Evolutionary conservation across 257 asterid species (phyloP).

Genomic region (Rauvolfia tetraphylla): DNA sequence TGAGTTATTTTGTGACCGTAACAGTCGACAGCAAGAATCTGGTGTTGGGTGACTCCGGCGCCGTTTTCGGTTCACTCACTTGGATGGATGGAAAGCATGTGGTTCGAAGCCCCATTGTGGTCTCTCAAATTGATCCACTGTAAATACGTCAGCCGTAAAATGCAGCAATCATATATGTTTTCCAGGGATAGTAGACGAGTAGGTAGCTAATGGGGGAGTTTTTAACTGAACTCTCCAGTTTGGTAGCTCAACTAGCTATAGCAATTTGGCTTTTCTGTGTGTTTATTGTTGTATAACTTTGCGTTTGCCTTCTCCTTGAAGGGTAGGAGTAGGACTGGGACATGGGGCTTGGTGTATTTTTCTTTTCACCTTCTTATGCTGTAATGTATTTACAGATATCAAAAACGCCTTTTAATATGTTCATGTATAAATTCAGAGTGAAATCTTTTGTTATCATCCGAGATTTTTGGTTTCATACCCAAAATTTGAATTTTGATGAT

Average conservation of each 20-base stretch:
- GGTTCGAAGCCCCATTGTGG: slow-evolving; percentile 86
- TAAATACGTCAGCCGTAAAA: slow-evolving; percentile 18
- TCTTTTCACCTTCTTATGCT: background rate
- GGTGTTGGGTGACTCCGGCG: slow-evolving; percentile 72
- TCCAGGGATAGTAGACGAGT: background rate
- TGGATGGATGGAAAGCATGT: slow-evolving; percentile 88
- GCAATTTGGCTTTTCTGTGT: background rate
- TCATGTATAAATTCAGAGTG: too few species aligned
- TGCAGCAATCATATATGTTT: background rate
- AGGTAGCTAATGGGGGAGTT: background rate
- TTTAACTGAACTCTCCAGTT: background rate
- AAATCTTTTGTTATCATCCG: too few species aligned
- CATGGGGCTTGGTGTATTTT: background rate
- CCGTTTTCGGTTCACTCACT: slow-evolving; percentile 72
- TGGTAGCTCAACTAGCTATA: background rate
- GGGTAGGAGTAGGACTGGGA: background rate
- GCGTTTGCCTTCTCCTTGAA: background rate
- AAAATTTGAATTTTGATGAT: too few species aligned
- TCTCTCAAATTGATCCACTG: slow-evolving; percentile 74
- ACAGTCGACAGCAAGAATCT: slow-evolving; percentile 48
- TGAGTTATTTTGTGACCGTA: slow-evolving; percentile 70
- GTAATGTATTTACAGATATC: slow-evolving; percentile 12
- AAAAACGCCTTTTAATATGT: background rate
- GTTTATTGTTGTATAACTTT: background rate
- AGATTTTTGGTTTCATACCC: too few species aligned